Base-by-base conservation (phyloP, 768 basidiomycete genomes). In the Ramaria sp. region DNA sequence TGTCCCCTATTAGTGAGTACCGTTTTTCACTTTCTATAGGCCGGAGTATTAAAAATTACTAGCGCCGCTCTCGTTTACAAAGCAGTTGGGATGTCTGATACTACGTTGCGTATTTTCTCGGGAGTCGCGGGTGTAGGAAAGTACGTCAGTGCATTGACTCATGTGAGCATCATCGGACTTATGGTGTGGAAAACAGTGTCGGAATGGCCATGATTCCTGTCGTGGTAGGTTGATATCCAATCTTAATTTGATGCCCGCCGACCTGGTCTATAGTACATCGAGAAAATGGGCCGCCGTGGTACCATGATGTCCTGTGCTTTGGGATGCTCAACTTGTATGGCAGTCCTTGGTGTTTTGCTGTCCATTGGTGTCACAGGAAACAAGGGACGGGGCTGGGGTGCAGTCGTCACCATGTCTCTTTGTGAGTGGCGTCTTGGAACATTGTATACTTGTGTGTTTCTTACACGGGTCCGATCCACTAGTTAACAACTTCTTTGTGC, bases 401-500 rank as follows among this genome's bases (percentile, higher is more conserved):
- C 54, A 19, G 54, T 42, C 11, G 54, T 42, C 15, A 56, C 47
- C 43, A 56, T 48, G 45, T 48, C 47, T 33, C 43, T 56, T 1
- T 54, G 53, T 54, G 24, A 31, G 54, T 48, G 43, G 3, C n/a
- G 10, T 17, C 13, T 22, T 27, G 6, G 22, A 30, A 7, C n/a
- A 37, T 3, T 30, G n/a, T 9, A 13, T 33, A n/a, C 54, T 30
- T 22, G 17, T 39, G 11, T 46, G 1, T 12, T 27, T 38, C 19
- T 31, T 19, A 9, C 7, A 27, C 5, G 27, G 27, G 27, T 27
- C 27, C 5, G 27, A 27, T 27, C 27, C 27, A 27, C 27, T 13
- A 56, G 54, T 56, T 38, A 56, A 56, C 20, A 56, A 42, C 10
- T 56, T 56, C 46, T 56, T 56, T 46, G 54, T 56, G 22, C 46